phyloP scores from a whole-genome alignment of 2,329 filamentous ascomycete genomes.

The Lasiodiplodia sp. region DNA sequence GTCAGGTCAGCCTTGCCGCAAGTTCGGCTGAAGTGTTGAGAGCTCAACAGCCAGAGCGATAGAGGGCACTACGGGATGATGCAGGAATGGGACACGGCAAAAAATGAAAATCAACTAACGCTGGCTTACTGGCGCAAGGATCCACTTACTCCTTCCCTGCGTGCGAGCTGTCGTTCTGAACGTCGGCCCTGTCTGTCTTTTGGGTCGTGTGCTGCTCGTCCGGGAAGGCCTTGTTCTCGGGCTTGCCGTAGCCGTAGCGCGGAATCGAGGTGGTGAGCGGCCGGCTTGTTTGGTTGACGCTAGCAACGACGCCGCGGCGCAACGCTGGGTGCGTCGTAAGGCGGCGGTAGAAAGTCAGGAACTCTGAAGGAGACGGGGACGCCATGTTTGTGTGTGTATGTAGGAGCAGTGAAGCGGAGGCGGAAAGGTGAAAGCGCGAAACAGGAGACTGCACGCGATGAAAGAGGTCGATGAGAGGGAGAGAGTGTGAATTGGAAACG shows the following conservation, averaged over 20 bases:
- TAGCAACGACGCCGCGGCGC: slow-evolving; percentile 32
- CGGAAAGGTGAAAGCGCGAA: background rate
- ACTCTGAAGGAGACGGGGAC: slow-evolving; percentile 46
- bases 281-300: slow-evolving; percentile 34
- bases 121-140: background rate
- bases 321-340: slow-evolving; percentile 32
- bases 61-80: background rate
- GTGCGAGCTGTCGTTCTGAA: slow-evolving; percentile 43
- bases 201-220: slow-evolving; percentile 41
- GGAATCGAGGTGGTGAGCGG: slow-evolving; percentile 30
- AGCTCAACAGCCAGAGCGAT: background rate
- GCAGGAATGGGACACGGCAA: background rate
- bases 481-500: slow-evolving; percentile 10
- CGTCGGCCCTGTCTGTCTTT: slow-evolving; percentile 45
- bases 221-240: slow-evolving; percentile 39
- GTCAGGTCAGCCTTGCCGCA: background rate
- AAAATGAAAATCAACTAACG: background rate
- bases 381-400: slow-evolving; percentile 37
- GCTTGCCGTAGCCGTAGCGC: slow-evolving; percentile 34
- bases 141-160: slow-evolving; percentile 44
- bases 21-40: background rate
- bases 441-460: background rate
- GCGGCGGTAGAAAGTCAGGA: slow-evolving; percentile 49
- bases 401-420: background rate
- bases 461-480: background rate